Evolutionary conservation across 306 rosid species (phyloP).

Genomic region (Bauhinia variegata): DNA sequence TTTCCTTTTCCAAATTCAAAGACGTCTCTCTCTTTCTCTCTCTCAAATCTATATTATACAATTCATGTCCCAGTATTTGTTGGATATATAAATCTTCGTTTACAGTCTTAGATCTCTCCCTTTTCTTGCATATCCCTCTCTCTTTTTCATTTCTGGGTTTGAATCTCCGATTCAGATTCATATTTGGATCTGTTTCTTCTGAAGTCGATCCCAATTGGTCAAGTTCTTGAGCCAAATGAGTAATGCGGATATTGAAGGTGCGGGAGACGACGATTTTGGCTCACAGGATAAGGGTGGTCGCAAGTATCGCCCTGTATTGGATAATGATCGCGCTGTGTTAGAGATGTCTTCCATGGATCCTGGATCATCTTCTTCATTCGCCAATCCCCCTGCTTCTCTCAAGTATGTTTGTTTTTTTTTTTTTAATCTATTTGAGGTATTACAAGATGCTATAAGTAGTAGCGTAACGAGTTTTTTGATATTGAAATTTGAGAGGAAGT

Average conservation of each 20-base stretch:
- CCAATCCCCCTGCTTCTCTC: slow-evolving; percentile 54
- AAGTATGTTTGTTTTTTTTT: slow-evolving; percentile 49
- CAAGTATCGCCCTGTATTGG: slow-evolving; percentile 88
- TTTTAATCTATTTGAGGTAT: neutral
- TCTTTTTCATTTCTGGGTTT: slow-evolving; percentile 14
- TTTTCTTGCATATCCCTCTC: neutral
- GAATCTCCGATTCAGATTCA: slow-evolving; percentile 27
- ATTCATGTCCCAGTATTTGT: slow-evolving; percentile 7
- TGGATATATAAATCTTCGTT: slow-evolving; percentile 8
- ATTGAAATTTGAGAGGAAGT: neutral
- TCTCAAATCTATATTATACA: neutral
- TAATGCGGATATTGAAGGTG: slow-evolving; percentile 80
- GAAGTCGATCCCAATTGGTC: slow-evolving; percentile 9
- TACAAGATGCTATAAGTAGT: neutral
- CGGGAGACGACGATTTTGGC: slow-evolving; percentile 67
- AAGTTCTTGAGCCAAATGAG: slow-evolving; percentile 47
- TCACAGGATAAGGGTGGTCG: slow-evolving; percentile 52
- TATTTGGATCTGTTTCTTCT: slow-evolving; percentile 32
- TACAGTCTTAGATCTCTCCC: slow-evolving; percentile 31
- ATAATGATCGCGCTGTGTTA: slow-evolving; percentile 92
- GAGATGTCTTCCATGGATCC: slow-evolving; percentile 96
- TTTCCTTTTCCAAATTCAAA: slow-evolving; percentile 40
- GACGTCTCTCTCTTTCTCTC: slow-evolving; percentile 30
- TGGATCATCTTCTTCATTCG: slow-evolving; percentile 65
- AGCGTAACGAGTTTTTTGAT: neutral